phyloP scores from a whole-genome alignment of 306 rosid species.

The Ochetophila trinervis region DNA sequence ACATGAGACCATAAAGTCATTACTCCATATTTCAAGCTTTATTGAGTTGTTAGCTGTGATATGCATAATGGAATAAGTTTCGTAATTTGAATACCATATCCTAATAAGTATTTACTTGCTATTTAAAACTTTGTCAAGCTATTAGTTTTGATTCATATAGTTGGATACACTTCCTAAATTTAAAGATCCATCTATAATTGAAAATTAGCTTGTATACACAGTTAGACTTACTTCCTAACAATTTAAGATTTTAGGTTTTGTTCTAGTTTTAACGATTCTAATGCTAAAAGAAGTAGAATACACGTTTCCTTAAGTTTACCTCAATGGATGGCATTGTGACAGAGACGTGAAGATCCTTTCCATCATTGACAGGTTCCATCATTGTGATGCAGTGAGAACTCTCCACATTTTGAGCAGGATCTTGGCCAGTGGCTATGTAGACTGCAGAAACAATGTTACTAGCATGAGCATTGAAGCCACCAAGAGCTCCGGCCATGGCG shows the following conservation, averaged over 20 bases:
- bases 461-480: slow-evolving; percentile 96
- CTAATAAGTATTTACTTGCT: too few species aligned
- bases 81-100: too few species aligned
- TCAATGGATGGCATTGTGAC: slow-evolving; percentile 94
- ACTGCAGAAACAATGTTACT: slow-evolving; percentile 81
- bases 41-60: too few species aligned
- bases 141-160: too few species aligned
- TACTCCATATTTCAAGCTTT: neutral
- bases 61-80: too few species aligned
- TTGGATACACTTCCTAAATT: too few species aligned
- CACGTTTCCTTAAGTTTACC: slow-evolving; percentile 27
- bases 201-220: too few species aligned
- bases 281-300: too few species aligned
- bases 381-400: slow-evolving; percentile 90
- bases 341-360: slow-evolving; percentile 79
- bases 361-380: slow-evolving; percentile 82
- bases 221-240: neutral
- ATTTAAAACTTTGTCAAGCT: too few species aligned
- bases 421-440: slow-evolving; percentile 91
- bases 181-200: too few species aligned
- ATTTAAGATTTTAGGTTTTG: neutral
- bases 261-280: too few species aligned
- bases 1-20: neutral
- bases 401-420: slow-evolving; percentile 93
- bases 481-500: slow-evolving; percentile 89